These are phyloP conservation scores for Polytolypa hystricis DNA, from an alignment of 2,329 filamentous ascomycete genomes.

Conservation along the genomic window DNA sequence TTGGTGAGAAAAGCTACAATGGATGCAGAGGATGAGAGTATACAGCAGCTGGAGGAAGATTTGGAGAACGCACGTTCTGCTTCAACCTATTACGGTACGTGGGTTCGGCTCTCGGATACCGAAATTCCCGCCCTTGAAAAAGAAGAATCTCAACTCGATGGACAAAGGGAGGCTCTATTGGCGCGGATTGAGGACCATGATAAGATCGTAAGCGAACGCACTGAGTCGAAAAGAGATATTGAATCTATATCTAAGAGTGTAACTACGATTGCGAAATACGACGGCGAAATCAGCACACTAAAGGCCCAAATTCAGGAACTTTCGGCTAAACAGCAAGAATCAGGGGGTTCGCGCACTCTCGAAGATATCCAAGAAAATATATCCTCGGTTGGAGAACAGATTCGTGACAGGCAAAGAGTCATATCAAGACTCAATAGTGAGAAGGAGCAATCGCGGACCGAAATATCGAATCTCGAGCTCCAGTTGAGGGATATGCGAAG, in stretches of 20 bases:
- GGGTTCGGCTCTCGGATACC: constrained; percentile 51
- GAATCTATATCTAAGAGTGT: constrained; percentile 69
- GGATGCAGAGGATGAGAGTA: constrained; percentile 50
- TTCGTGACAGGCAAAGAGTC: constrained; percentile 51
- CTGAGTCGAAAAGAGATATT: constrained; percentile 58
- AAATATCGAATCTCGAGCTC: constrained; percentile 61
- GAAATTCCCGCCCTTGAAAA: constrained; percentile 61
- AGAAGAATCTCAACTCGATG: constrained; percentile 51
- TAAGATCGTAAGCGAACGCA: constrained; percentile 48
- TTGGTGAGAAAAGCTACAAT: constrained; percentile 37
- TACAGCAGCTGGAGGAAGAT: constrained; percentile 51
- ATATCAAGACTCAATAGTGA: constrained; percentile 58
- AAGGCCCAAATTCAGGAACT: constrained; percentile 65
- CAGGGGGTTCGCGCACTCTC: constrained; percentile 54
- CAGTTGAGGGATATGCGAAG: constrained; percentile 64
- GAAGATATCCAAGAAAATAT: constrained; percentile 77
- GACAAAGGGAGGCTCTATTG: constrained; percentile 50
- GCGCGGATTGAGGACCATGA: constrained; percentile 58
- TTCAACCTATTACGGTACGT: constrained; percentile 61
- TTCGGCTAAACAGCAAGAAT: constrained; percentile 61
- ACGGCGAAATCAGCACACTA: constrained; percentile 60
- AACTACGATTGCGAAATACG: constrained; percentile 59
- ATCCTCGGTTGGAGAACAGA: constrained; percentile 54
- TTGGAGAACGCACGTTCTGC: constrained; percentile 53
- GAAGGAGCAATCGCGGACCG: constrained; percentile 58